Evolutionary conservation across 345 rosid genomes (phyloP).

Genomic region (Syzygium aromaticum): DNA sequence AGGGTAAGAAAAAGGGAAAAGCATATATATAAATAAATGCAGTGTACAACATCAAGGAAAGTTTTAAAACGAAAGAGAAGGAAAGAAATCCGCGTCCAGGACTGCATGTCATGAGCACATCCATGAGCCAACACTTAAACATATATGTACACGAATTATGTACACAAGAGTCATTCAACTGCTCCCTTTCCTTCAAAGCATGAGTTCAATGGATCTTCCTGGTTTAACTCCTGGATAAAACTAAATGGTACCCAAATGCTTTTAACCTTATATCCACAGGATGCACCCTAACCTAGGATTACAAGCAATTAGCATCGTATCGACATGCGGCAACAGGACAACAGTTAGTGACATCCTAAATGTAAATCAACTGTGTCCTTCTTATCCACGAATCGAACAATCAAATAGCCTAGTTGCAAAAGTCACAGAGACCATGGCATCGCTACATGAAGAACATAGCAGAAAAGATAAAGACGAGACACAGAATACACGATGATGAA

Average conservation of each 20-base stretch:
- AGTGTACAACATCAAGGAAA: background rate
- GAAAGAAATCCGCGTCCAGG: background rate
- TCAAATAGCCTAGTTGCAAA: background rate
- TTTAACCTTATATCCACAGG: background rate
- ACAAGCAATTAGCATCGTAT: background rate
- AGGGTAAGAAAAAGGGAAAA: background rate
- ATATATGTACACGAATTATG: background rate
- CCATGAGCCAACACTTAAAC: background rate
- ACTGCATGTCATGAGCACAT: background rate
- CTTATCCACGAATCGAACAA: background rate
- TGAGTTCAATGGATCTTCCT: background rate
- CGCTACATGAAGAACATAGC: background rate
- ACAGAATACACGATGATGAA: background rate
- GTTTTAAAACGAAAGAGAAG: background rate
- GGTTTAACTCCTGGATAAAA: background rate
- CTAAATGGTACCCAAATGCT: background rate
- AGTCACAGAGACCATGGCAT: background rate
- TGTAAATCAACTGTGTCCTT: background rate
- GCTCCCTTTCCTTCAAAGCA: background rate
- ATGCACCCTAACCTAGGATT: background rate
- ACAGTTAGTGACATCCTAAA: background rate
- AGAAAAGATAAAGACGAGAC: background rate
- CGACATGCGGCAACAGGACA: background rate
- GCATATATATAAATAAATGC: background rate
- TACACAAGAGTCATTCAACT: background rate